Conservation (phyloP, 2,329 filamentous ascomycete genomes). For the Neofusicoccum sp. region DNA sequence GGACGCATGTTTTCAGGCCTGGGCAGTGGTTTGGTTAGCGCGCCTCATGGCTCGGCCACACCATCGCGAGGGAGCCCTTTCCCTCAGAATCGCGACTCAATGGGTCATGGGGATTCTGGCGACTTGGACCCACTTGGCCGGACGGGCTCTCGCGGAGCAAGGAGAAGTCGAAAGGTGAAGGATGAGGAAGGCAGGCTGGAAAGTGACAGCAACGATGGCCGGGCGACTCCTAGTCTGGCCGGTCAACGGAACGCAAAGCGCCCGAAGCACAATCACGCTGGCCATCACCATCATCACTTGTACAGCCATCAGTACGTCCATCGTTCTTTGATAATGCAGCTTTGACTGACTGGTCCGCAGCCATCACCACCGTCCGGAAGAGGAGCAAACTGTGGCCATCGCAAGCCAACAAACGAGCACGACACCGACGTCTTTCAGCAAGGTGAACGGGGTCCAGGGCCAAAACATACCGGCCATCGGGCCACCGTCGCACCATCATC, state of each 20-base stretch:
- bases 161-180: constrained; percentile 61
- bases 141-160: constrained; percentile 38
- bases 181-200: constrained; percentile 69
- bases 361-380: constrained; percentile 54
- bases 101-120: constrained; percentile 25
- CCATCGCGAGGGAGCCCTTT: constrained; percentile 54
- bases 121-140: constrained; percentile 31
- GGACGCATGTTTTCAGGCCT: constrained; percentile 96
- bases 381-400: constrained; percentile 38
- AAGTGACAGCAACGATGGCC: constrained; percentile 63
- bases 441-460: constrained; percentile 20
- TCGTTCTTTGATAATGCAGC: background rate
- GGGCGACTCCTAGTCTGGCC: constrained; percentile 57
- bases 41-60: constrained; percentile 53
- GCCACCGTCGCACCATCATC: constrained; percentile 32
- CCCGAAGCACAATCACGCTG: constrained; percentile 48
- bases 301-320: constrained; percentile 51
- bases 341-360: constrained; percentile 45
- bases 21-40: constrained; percentile 63
- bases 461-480: constrained; percentile 25
- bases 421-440: constrained; percentile 24
- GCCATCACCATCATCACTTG: constrained; percentile 61
- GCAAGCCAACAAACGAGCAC: constrained; percentile 18
- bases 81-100: constrained; percentile 30
- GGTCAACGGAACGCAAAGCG: constrained; percentile 68